phyloP scores from a whole-genome alignment of 768 basidiomycete genomes.

The Saitozyma sp. region DNA sequence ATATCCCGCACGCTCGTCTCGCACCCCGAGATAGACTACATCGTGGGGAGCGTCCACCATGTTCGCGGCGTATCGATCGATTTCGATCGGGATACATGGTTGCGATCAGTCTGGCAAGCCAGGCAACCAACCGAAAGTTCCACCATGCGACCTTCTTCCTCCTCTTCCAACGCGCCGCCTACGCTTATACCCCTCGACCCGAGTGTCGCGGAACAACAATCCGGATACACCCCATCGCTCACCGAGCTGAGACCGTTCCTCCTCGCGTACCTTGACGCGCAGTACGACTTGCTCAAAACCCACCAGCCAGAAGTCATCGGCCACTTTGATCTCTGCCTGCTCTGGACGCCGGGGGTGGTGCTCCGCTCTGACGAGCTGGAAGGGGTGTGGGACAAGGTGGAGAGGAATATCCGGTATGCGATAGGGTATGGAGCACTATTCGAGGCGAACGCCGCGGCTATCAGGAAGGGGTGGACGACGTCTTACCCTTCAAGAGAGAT shows the following conservation, averaged over 20 bases:
- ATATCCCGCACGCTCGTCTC: slow-evolving; percentile 61
- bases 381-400: slow-evolving; percentile 64
- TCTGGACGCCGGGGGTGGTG: slow-evolving; percentile 65
- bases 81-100: slow-evolving; percentile 72
- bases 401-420: slow-evolving; percentile 72
- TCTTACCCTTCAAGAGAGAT: slow-evolving; percentile 82
- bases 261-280: slow-evolving; percentile 77
- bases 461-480: slow-evolving; percentile 83
- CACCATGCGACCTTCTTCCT: slow-evolving; percentile 20
- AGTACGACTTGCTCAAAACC: slow-evolving; percentile 67
- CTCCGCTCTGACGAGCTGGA: slow-evolving; percentile 56
- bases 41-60: slow-evolving; percentile 93
- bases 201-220: slow-evolving; percentile 37
- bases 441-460: slow-evolving; percentile 88
- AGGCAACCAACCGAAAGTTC: slow-evolving; percentile 3
- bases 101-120: slow-evolving; percentile 47
- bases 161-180: slow-evolving; percentile 19
- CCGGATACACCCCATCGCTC: slow-evolving; percentile 36
- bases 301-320: slow-evolving; percentile 86
- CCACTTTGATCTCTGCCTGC: slow-evolving; percentile 87
- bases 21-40: slow-evolving; percentile 68
- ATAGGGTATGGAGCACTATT: slow-evolving; percentile 84
- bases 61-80: slow-evolving; percentile 86
- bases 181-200: slow-evolving; percentile 4
- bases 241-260: slow-evolving; percentile 34